A percentile compares a stretch with the other conserved stretches of the same genome.
Evolutionary conservation across 2,329 filamentous ascomycete genomes (phyloP).

Genomic region (Fusarium gaditjirri): DNA sequence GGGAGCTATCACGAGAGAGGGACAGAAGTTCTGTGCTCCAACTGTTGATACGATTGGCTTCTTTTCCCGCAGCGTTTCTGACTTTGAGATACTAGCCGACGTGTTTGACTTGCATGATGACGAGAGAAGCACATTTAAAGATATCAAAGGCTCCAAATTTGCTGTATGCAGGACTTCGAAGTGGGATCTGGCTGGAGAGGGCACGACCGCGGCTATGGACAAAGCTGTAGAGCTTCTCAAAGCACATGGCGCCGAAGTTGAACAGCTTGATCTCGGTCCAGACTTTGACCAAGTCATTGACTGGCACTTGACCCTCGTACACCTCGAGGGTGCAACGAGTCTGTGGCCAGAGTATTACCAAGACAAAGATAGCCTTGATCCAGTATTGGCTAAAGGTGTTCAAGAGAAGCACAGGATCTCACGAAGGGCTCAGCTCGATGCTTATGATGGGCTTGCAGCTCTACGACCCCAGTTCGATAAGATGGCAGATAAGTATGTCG

Average conservation of each 20-base stretch:
- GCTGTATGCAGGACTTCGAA: constrained; percentile 64
- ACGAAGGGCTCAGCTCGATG: constrained; percentile 60
- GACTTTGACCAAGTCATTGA: constrained; percentile 59
- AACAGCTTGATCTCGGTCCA: constrained; percentile 64
- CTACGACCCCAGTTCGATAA: constrained; percentile 65
- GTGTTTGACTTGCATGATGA: constrained; percentile 66
- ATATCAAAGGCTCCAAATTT: constrained; percentile 62
- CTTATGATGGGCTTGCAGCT: constrained; percentile 63
- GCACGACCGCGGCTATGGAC: constrained; percentile 55
- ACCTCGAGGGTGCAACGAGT: constrained; percentile 61
- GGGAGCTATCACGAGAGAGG: constrained; percentile 70
- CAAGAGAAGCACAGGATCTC: constrained; percentile 58
- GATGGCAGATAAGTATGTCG: constrained; percentile 62
- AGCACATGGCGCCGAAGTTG: constrained; percentile 62
- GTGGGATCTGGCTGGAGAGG: constrained; percentile 60
- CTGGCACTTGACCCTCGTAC: constrained; percentile 64
- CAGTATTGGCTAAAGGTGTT: constrained; percentile 60
- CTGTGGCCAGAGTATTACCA: constrained; percentile 65
- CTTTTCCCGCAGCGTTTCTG: constrained; percentile 66
- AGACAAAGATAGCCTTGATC: constrained; percentile 58
- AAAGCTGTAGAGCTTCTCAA: constrained; percentile 54
- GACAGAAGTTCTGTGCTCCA: constrained; percentile 67
- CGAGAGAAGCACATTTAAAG: constrained; percentile 41
- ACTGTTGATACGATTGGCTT: constrained; percentile 72
- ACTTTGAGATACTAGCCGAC: constrained; percentile 66